Percentiles rank a stretch among this genome's conserved stretches.
Conservation (phyloP, 805 yeast genomes). For the Candida yuanshanica region DNA sequence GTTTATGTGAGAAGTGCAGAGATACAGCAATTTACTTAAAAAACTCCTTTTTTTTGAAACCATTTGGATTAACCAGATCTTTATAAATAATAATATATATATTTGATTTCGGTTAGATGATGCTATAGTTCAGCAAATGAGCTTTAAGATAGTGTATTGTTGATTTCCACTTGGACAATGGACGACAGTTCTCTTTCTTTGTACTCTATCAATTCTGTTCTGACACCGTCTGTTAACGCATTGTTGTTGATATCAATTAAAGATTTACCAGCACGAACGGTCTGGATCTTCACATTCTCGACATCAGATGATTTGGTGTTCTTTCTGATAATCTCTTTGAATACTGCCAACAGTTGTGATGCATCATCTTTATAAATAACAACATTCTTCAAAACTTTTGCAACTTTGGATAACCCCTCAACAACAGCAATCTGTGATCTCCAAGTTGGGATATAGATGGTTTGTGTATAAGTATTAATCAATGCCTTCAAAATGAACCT, state of each 20-base stretch:
- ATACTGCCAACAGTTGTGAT: constrained; percentile 14
- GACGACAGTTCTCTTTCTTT: constrained; percentile 38
- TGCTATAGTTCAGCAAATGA: not conserved
- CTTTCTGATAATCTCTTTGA: constrained; percentile 20
- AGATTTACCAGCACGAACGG: constrained; percentile 32
- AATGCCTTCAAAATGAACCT: constrained; percentile 27
- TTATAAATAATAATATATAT: not conserved
- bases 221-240: constrained; percentile 13
- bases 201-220: constrained; percentile 22
- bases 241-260: constrained; percentile 17
- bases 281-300: constrained; percentile 56
- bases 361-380: constrained; percentile 8
- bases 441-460: constrained; percentile 46
- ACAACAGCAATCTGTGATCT: constrained; percentile 45
- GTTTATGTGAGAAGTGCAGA: not conserved
- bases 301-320: constrained; percentile 37
- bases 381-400: constrained; percentile 9
- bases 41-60: not conserved
- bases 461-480: constrained; percentile 22
- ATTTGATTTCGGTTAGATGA: not conserved
- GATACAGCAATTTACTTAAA: not conserved
- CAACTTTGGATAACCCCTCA: constrained; percentile 32
- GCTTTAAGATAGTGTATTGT: constrained; percentile 5
- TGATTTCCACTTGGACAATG: constrained; percentile 35
- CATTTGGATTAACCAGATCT: not conserved